Base-by-base conservation (phyloP, 1,139 yeast genomes). In the Protomyces arabidopsidicola region DNA sequence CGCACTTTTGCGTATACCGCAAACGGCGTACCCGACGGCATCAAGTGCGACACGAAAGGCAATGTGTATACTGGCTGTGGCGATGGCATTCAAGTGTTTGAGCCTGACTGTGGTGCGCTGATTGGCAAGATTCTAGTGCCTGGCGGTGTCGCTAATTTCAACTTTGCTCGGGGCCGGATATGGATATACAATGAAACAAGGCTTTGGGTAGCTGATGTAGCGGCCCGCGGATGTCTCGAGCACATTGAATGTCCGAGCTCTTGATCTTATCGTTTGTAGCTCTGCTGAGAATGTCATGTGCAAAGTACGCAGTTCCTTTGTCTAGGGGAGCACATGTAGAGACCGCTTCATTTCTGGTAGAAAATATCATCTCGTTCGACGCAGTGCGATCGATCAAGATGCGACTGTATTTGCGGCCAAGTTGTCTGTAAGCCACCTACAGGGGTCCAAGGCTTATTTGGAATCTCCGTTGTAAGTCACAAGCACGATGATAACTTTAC, bases 31-130 rank as follows among this genome's bases (percentile, higher is more conserved):
- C 75, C 75, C 1, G 74, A 72, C 60, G 74, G 75, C 3, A 71
- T 73, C 63, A 72, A 71, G 65, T 65, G 66, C 38, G 75, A 73
- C 59, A 55, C 59, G 3, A 58, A 54, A 0, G 75, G 74, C 4
- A 71, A 71, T 55, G 72, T 73, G 2, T 72, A 69, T 53, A 68
- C 72, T 6, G 74, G 74, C 2, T 71, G 74, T 55, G 67, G 64
- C 3, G 73, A 71, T 58, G 74, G 73, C 6, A 64, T 73, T n/a
- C 71, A 71, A 20, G 72, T 72, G n/a, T 73, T 74, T 74, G 68
- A 70, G 56, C 52, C 58, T 3, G n/a, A 12, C 1, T 66, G 66
- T 24, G 75, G 75, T 6, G 42, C 53, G 12, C 65, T 72, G n/a
- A 62, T 72, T 18, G 74, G 74, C 20, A 72, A 71, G 65, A 65